phyloP scores from a whole-genome alignment of 805 yeast species.

The Groenewaldozyma salmanticensis region DNA sequence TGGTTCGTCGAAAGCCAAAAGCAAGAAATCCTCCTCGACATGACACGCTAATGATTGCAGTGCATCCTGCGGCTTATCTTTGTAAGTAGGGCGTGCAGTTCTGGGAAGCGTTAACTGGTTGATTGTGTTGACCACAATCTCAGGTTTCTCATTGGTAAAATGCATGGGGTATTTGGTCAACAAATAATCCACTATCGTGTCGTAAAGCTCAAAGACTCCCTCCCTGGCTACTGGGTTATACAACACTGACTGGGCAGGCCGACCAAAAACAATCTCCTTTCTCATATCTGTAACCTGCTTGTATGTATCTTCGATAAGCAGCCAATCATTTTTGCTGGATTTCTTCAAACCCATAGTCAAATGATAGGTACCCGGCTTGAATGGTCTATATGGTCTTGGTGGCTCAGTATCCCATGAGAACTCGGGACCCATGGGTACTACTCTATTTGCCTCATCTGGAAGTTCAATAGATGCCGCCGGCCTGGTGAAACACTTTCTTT shows the following conservation, averaged over 20 bases:
- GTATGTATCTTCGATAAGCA: slow-evolving; percentile 55
- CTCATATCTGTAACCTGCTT: slow-evolving; percentile 34
- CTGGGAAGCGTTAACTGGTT: slow-evolving; percentile 33
- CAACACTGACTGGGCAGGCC: slow-evolving; percentile 27
- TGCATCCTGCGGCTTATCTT: slow-evolving; percentile 8
- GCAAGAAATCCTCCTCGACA: slow-evolving; percentile 55
- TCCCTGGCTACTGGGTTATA: slow-evolving; percentile 24
- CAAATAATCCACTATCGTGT: slow-evolving; percentile 32
- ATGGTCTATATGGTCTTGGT: slow-evolving; percentile 46
- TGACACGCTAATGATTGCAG: slow-evolving; percentile 21
- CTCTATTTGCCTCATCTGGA: neutral
- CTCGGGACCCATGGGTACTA: slow-evolving; percentile 22
- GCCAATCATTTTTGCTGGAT: slow-evolving; percentile 42
- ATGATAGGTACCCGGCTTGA: slow-evolving; percentile 48
- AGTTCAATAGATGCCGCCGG: neutral
- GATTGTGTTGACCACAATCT: slow-evolving; percentile 30
- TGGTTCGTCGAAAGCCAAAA: slow-evolving; percentile 45
- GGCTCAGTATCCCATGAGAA: slow-evolving; percentile 36
- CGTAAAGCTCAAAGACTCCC: slow-evolving; percentile 44
- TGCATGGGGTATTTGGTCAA: slow-evolving; percentile 43
- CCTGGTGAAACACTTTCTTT: neutral
- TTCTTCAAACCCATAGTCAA: slow-evolving; percentile 55
- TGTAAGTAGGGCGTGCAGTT: slow-evolving; percentile 6
- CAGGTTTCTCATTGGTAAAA: slow-evolving; percentile 29
- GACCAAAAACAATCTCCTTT: slow-evolving; percentile 23